Conservation (phyloP, 495 filamentous ascomycete genomes). For the Hypoxylon perforatum region DNA sequence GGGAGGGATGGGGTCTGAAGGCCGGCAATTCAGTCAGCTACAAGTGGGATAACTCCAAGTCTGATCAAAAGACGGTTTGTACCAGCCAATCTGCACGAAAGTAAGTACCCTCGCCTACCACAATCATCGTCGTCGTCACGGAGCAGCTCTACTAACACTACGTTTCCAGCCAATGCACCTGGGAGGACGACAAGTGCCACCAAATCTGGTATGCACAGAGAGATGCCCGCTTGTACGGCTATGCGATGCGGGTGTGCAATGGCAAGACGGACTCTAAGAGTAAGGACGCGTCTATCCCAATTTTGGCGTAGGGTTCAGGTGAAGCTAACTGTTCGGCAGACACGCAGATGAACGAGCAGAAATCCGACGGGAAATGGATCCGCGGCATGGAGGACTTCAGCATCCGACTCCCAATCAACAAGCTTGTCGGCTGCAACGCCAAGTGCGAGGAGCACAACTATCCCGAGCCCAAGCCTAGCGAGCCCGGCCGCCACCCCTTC, state of each 20-base stretch:
- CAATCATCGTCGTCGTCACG: too few species aligned
- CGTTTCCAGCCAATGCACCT: not conserved
- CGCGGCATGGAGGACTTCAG: conserved; percentile 3
- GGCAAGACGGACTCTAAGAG: conserved; percentile 1
- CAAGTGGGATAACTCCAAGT: not conserved
- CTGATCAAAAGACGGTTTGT: not conserved
- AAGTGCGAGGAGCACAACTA: not conserved
- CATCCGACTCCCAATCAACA: conserved; percentile 2
- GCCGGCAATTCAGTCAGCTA: not conserved
- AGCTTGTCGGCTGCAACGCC: conserved; percentile 10
- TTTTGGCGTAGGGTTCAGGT: not conserved
- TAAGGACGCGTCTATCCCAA: not conserved
- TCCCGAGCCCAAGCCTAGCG: not conserved
- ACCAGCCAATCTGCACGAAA: conserved; percentile 2
- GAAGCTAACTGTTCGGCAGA: not conserved
- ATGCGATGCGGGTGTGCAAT: not conserved
- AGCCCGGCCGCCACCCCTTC: conserved; percentile 4
- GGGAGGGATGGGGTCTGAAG: not conserved
- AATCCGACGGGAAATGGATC: not conserved
- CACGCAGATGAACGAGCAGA: not conserved
- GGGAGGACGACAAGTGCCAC: conserved; percentile 1
- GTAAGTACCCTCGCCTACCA: not conserved
- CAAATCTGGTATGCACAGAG: conserved; percentile 7
- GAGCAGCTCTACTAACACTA: not conserved
- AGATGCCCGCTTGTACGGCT: conserved; percentile 1